Conservation (phyloP, 2,329 filamentous ascomycete genomes). For the Orbilia oligospora region DNA sequence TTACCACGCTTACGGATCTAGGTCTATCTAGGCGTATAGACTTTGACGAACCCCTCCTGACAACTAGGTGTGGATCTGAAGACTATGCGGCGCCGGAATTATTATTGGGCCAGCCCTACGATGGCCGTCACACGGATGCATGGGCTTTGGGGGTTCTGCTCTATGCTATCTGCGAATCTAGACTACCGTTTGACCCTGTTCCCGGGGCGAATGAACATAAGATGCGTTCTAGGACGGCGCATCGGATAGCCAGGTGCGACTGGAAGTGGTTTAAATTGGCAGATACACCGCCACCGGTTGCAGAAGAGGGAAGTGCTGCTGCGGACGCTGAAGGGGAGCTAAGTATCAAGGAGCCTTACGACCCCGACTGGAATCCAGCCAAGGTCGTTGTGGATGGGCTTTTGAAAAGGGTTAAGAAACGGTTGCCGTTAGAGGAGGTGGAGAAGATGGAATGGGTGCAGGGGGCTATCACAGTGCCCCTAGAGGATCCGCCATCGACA, state of each 20-base stretch:
- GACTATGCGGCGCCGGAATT: slow-evolving; percentile 98
- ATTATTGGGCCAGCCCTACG: slow-evolving; percentile 93
- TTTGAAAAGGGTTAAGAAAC: slow-evolving; percentile 83
- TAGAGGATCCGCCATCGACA: slow-evolving; percentile 57
- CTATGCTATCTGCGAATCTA: slow-evolving; percentile 92
- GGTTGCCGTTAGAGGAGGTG: slow-evolving; percentile 82
- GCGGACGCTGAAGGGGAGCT: slow-evolving; percentile 75
- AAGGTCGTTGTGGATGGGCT: slow-evolving; percentile 86
- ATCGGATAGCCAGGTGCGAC: slow-evolving; percentile 94
- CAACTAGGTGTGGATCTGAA: slow-evolving; percentile 93
- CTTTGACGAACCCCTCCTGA: slow-evolving; percentile 83
- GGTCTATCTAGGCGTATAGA: slow-evolving; percentile 89
- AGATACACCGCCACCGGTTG: slow-evolving; percentile 53
- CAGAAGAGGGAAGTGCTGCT: slow-evolving; percentile 86
- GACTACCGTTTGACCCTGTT: slow-evolving; percentile 90
- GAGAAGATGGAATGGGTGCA: slow-evolving; percentile 81
- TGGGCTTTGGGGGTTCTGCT: slow-evolving; percentile 95
- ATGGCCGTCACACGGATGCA: slow-evolving; percentile 90
- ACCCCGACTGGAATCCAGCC: slow-evolving; percentile 79
- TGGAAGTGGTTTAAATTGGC: slow-evolving; percentile 86
- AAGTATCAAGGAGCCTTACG: slow-evolving; percentile 72
- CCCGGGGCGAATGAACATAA: slow-evolving; percentile 82
- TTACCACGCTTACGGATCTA: slow-evolving; percentile 91
- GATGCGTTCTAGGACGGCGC: slow-evolving; percentile 85
- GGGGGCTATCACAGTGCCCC: slow-evolving; percentile 73